Evolutionary conservation across 345 rosid species (phyloP).

Genomic region (Luvunga scandens): DNA sequence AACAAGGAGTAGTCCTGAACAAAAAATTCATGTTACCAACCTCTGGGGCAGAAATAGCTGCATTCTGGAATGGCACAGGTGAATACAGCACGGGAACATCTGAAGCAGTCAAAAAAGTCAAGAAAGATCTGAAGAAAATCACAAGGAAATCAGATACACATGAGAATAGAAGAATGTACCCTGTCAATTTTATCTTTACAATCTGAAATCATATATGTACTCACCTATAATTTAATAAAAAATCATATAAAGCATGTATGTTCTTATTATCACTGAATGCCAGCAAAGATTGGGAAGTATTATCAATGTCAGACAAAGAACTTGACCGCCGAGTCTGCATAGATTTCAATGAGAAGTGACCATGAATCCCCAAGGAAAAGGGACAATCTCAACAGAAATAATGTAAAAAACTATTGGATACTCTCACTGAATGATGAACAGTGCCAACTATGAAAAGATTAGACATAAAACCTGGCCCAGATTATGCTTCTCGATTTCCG

Average conservation of each 20-base stretch:
- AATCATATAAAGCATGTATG: conserved; percentile 78
- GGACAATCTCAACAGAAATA: background rate
- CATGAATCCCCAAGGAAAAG: conserved; percentile 4
- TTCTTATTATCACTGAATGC: conserved; percentile 60
- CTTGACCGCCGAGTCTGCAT: conserved; percentile 64
- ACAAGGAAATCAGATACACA: conserved; percentile 14
- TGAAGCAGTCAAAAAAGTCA: conserved; percentile 55
- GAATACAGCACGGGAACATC: conserved; percentile 87
- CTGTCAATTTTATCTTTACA: background rate
- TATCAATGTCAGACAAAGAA: conserved; percentile 64
- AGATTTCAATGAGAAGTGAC: conserved; percentile 22
- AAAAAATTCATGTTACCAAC: conserved; percentile 36
- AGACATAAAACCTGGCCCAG: conserved; percentile 81
- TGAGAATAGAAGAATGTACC: conserved; percentile 7
- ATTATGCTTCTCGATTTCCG: conserved; percentile 89
- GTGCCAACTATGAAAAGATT: conserved; percentile 13
- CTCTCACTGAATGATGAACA: background rate
- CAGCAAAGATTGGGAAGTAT: conserved; percentile 79
- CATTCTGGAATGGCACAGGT: conserved; percentile 73
- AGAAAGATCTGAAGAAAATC: conserved; percentile 55
- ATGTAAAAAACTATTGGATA: background rate
- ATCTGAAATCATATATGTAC: background rate
- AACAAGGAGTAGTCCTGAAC: background rate
- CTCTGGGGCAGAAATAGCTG: conserved; percentile 85
- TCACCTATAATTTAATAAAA: conserved; percentile 86